Percentiles rank a stretch among this genome's conserved stretches.
These are phyloP conservation scores for Beta corolliflora DNA, from an alignment of 179 eudicot species.

Conservation along the genomic window DNA sequence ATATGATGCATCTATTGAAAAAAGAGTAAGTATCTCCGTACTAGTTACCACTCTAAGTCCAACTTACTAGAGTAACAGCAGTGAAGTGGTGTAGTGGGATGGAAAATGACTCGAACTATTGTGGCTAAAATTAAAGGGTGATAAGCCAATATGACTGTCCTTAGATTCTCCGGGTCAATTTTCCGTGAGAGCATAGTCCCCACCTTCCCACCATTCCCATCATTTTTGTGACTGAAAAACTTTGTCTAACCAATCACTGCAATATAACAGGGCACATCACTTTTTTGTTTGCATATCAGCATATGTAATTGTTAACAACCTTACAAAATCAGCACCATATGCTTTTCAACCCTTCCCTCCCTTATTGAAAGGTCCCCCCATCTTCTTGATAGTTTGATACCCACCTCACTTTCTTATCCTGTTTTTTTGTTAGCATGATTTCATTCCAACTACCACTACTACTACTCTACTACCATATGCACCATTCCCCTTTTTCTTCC, in stretches of 20 bases:
- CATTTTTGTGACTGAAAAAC: constrained; percentile 18
- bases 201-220: constrained; percentile 21
- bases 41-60: neutral
- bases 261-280: constrained; percentile 18
- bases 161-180: constrained; percentile 15
- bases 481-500: constrained; percentile 7
- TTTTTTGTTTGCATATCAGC: constrained; percentile 30
- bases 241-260: constrained; percentile 28
- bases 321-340: constrained; percentile 29
- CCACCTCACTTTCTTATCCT: constrained; percentile 44
- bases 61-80: neutral
- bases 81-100: neutral
- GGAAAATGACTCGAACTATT: neutral
- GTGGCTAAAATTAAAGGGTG: neutral
- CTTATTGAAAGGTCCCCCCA: constrained; percentile 19
- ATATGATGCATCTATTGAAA: no score
- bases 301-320: constrained; percentile 32
- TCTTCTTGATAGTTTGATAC: constrained; percentile 30
- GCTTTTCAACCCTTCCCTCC: constrained; percentile 28
- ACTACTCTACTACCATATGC: constrained; percentile 8
- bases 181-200: constrained; percentile 12
- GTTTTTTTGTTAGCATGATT: constrained; percentile 2
- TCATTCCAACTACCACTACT: neutral
- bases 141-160: neutral
- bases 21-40: no score